These are phyloP conservation scores for Marasmius oreades DNA, from an alignment of 1,284 basidiomycete genomes.

Conservation along the genomic window DNA sequence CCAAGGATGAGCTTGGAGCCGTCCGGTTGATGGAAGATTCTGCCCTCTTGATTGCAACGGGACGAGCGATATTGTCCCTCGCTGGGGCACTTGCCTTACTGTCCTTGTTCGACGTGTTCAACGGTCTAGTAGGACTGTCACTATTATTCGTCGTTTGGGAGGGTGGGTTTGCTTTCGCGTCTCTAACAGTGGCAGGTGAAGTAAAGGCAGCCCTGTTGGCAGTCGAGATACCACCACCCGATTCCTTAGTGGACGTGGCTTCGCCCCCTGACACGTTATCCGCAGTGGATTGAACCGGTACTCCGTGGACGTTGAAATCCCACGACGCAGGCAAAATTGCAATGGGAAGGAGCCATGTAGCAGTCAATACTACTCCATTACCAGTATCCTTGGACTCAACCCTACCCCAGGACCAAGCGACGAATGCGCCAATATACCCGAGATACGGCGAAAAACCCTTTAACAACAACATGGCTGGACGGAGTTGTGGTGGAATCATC, in stretches of 20 bases:
- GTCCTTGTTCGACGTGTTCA: too few relatives aligned
- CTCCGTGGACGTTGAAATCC: slow-evolving; percentile 32
- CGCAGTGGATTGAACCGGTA: slow-evolving; percentile 5
- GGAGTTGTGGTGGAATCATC: slow-evolving; percentile 57
- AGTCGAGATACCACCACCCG: neutral
- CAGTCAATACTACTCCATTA: slow-evolving; percentile 63
- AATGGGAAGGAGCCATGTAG: slow-evolving; percentile 77
- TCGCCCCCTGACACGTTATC: neutral
- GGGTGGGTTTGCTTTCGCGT: too few relatives aligned
- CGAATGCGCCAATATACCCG: slow-evolving; percentile 71
- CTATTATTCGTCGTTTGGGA: too few relatives aligned
- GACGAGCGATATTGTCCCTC: too few relatives aligned
- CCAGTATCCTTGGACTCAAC: slow-evolving; percentile 69
- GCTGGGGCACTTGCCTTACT: too few relatives aligned
- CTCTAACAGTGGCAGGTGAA: too few relatives aligned
- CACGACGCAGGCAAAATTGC: slow-evolving; percentile 68
- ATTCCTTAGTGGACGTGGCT: neutral
- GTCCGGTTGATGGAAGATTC: too few relatives aligned
- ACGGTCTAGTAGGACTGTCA: too few relatives aligned
- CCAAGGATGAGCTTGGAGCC: too few relatives aligned
- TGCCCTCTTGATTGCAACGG: too few relatives aligned
- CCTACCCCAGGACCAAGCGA: slow-evolving; percentile 77
- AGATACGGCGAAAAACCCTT: slow-evolving; percentile 60
- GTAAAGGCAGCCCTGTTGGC: too few relatives aligned
- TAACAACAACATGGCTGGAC: slow-evolving; percentile 51